Evolutionary conservation across 768 basidiomycete genomes (phyloP).

Genomic region (Botryobasidium botryosum): DNA sequence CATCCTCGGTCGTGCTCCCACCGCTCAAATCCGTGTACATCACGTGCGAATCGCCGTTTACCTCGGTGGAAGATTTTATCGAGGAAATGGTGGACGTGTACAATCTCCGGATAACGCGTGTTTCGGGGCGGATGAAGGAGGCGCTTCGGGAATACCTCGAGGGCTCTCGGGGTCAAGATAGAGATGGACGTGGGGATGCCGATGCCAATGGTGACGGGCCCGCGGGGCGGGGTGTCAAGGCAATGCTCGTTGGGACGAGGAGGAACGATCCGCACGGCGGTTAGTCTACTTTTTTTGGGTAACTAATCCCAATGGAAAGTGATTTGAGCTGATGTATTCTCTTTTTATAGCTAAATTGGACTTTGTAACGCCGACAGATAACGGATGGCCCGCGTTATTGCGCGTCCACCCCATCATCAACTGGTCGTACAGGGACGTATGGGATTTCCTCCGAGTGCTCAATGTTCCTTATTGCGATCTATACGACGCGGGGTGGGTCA

Average conservation of each 20-base stretch:
- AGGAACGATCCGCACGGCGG: slow-evolving; percentile 88
- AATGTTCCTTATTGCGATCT: slow-evolving; percentile 73
- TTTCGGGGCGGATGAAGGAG: slow-evolving; percentile 47
- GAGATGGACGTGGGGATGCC: too few relatives aligned
- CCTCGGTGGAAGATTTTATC: slow-evolving; percentile 71
- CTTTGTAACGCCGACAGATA: slow-evolving; percentile 65
- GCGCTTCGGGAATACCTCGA: slow-evolving; percentile 65
- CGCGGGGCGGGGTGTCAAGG: slow-evolving; percentile 38
- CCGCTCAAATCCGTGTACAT: slow-evolving; percentile 52
- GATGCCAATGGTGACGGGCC: background rate
- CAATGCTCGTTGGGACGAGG: slow-evolving; percentile 80
- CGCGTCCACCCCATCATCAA: slow-evolving; percentile 92
- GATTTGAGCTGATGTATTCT: too few relatives aligned
- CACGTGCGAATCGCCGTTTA: slow-evolving; percentile 77
- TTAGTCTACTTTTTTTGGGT: slow-evolving; percentile 24
- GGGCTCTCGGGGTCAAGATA: too few relatives aligned
- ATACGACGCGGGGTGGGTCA: slow-evolving; percentile 75
- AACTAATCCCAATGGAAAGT: background rate
- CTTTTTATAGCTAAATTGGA: slow-evolving; percentile 43
- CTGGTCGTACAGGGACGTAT: slow-evolving; percentile 83
- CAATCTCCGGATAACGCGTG: slow-evolving; percentile 54
- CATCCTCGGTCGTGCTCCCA: too few relatives aligned
- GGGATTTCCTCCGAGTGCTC: slow-evolving; percentile 63
- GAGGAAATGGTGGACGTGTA: slow-evolving; percentile 41
- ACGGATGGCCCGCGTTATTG: slow-evolving; percentile 77